Base-by-base conservation (phyloP, 148 eudicot species). In the Limonium bicolor region DNA sequence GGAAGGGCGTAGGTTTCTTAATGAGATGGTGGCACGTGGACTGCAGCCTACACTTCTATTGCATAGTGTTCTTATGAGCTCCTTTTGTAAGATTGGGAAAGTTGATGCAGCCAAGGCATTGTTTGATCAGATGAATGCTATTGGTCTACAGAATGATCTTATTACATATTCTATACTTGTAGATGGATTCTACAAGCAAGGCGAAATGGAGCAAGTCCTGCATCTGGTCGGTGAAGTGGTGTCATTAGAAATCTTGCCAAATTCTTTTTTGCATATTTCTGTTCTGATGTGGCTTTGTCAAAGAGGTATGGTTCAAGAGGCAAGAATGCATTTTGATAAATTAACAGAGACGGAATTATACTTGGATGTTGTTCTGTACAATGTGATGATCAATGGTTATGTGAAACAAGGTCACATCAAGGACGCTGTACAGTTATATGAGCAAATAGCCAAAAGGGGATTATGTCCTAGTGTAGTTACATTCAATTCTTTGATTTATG, bases 401-500 rank as follows among this genome's bases (percentile, higher is more conserved):
- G 81, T 75, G 40, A 82, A 82, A 70, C 56, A 62, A 41, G 80
- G 80, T 47, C 40, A 63, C 42, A 48, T 47, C 41, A 38, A 26
- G 46, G 72, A 69, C 48, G 77, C 80, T 57, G 53, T 59, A 40
- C 61, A 63, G 50, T 53, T 87, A 54, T 87, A 73, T 53, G 39
- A 59, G 61, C 58, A 65, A 35, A 27, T 74, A 26, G 39, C 46
- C 32, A 62, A 65, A 59, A 80, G 57, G 55, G 86, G 83, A 27
- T 60, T 87, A 28, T 8, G 51, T 26, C 88, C 86, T 23, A 82
- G 61, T 52, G 51, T 76, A 50, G 75, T 79, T 36, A 79, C 96
- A 47, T 76, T 79, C 58, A 87, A 87, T 71, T 73, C 90, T 47
- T 46, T 82, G 61, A 76, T 87, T 7, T 64, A 71, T 60, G 96